Conservation (phyloP, 306 rosid genomes). For the Calophaca sinica region DNA sequence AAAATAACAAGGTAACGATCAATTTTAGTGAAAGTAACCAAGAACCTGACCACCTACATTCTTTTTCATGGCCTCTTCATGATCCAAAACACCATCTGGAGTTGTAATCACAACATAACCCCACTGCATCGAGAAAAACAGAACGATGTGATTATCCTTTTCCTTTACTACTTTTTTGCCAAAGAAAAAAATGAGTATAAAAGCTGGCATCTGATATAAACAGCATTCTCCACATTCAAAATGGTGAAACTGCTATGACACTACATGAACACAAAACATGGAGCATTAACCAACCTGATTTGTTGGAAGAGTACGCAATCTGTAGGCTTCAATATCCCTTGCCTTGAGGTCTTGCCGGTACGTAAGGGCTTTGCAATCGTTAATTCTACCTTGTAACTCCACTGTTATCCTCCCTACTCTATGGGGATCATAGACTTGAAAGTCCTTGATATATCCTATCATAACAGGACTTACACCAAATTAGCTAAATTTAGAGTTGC, state of each 20-base stretch:
- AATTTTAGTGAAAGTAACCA: constrained; percentile 66
- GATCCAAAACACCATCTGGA: constrained; percentile 95
- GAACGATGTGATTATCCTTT: constrained; percentile 15
- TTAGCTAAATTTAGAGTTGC: constrained; percentile 10
- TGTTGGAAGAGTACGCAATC: constrained; percentile 70
- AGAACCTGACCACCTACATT: constrained; percentile 57
- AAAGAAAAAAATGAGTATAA: constrained; percentile 21
- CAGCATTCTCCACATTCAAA: constrained; percentile 29
- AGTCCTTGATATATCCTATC: constrained; percentile 82
- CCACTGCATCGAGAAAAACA: constrained; percentile 72
- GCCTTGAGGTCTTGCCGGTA: constrained; percentile 80
- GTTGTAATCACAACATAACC: constrained; percentile 95
- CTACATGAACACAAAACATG: background rate
- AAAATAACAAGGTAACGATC: constrained; percentile 8
- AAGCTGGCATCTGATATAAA: constrained; percentile 7
- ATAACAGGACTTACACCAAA: constrained; percentile 34
- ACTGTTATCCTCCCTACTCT: constrained; percentile 93
- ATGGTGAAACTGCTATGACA: constrained; percentile 14
- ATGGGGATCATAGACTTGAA: constrained; percentile 82
- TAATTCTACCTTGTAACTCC: constrained; percentile 89
- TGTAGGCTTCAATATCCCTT: constrained; percentile 73
- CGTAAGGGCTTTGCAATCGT: constrained; percentile 78
- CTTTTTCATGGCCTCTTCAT: constrained; percentile 78
- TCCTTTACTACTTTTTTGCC: background rate
- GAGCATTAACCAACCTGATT: constrained; percentile 66